Conservation (phyloP, 768 basidiomycete species). For the Chalciporus chontae region DNA sequence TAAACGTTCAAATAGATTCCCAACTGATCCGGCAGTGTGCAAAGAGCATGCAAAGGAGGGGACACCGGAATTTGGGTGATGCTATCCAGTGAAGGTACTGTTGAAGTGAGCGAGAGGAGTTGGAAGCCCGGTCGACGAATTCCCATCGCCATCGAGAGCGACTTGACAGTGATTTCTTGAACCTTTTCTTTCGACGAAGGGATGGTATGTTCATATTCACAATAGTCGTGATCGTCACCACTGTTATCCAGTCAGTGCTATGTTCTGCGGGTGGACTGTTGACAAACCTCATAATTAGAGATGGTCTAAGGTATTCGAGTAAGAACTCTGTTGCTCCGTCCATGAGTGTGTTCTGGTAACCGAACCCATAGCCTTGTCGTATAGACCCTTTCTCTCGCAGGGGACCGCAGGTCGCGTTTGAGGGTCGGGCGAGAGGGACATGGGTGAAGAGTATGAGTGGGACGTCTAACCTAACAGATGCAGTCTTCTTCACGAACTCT, state of each 20-base stretch:
- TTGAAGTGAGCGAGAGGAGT: conserved; percentile 68
- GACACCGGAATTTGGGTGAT: conserved; percentile 30
- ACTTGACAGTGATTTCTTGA: conserved; percentile 84
- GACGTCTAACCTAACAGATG: conserved; percentile 23
- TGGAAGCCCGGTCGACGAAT: conserved; percentile 85
- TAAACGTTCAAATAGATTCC: conserved; percentile 74
- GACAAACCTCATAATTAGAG: conserved; percentile 69
- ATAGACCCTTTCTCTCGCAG: conserved; percentile 73
- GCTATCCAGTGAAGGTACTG: conserved; percentile 23
- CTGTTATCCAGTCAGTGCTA: conserved; percentile 35
- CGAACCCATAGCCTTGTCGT: conserved; percentile 67
- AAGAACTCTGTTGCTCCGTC: conserved; percentile 63
- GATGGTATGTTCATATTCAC: conserved; percentile 62
- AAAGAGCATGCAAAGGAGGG: conserved; percentile 54
- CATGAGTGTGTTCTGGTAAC: conserved; percentile 84
- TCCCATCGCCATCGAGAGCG: conserved; percentile 88
- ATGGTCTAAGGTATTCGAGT: conserved; percentile 59
- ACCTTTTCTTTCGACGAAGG: conserved; percentile 28
- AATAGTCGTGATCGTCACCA: conserved; percentile 96
- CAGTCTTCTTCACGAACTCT: conserved; percentile 49
- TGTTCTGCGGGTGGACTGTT: not conserved
- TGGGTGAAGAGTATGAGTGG: conserved; percentile 79
- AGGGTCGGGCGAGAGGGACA: conserved; percentile 81
- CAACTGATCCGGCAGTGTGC: conserved; percentile 82
- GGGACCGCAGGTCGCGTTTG: conserved; percentile 69